phyloP scores from a whole-genome alignment of 2,329 filamentous ascomycete species.

The Colletotrichum sp. region DNA sequence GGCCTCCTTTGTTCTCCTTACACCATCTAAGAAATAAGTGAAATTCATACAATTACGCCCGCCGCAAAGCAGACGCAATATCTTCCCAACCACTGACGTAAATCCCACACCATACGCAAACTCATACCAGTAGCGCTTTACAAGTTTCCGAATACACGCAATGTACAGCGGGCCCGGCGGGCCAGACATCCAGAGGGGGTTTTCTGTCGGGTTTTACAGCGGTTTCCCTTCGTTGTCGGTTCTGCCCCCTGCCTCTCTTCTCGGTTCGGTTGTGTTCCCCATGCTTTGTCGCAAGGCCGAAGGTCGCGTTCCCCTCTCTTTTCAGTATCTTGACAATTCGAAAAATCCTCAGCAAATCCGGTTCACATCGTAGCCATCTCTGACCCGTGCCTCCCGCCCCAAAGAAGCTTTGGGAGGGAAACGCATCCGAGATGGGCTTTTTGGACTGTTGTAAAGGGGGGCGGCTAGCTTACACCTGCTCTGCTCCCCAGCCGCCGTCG shows the following conservation, averaged over 20 bases:
- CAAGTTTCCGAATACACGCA: conserved; percentile 4
- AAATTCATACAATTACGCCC: neutral
- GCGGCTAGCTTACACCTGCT: conserved; percentile 66
- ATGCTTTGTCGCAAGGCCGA: neutral
- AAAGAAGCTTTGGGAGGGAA: neutral
- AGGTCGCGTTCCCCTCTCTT: conserved; percentile 9
- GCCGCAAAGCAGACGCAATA: neutral
- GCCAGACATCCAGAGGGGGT: neutral
- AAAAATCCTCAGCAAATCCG: conserved; percentile 22
- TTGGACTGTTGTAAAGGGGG: conserved; percentile 15
- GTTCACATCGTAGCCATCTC: conserved; percentile 5
- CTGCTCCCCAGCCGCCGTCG: conserved; percentile 77
- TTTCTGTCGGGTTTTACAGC: neutral
- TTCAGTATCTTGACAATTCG: conserved; percentile 19
- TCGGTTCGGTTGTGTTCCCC: neutral
- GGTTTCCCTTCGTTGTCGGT: neutral
- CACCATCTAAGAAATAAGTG: conserved; percentile 14
- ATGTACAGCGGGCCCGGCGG: conserved; percentile 5
- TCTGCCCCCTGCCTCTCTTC: neutral
- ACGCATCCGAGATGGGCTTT: conserved; percentile 13
- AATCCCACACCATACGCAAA: neutral
- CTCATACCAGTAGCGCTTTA: neutral
- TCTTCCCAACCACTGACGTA: neutral
- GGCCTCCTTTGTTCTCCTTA: conserved; percentile 13
- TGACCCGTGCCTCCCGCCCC: neutral